A percentile compares a stretch with the other conserved stretches of the same genome.
These are phyloP conservation scores for Teratosphaeria viscida DNA, from an alignment of 2,329 filamentous ascomycete genomes.

Conservation along the genomic window DNA sequence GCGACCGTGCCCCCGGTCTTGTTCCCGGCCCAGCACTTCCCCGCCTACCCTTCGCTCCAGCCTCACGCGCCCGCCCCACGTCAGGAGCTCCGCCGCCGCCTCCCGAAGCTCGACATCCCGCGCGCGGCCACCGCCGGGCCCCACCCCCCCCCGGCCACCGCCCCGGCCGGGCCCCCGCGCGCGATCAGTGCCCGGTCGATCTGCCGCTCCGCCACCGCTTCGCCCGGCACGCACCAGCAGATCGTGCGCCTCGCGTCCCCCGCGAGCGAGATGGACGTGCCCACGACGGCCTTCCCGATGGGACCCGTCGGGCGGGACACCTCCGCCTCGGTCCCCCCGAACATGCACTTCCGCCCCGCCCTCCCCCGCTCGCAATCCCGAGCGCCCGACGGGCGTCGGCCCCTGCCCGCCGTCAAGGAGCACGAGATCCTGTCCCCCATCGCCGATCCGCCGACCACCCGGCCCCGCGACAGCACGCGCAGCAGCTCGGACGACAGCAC, in stretches of 20 bases:
- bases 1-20: slow-evolving; percentile 12
- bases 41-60: slow-evolving; percentile 25
- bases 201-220: slow-evolving; percentile 35
- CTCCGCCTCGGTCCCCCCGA: slow-evolving; percentile 85
- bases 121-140: slow-evolving; percentile 28
- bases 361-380: slow-evolving; percentile 24
- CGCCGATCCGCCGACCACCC: slow-evolving; percentile 21
- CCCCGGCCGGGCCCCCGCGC: slow-evolving; percentile 3
- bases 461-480: slow-evolving; percentile 25
- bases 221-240: slow-evolving; percentile 33
- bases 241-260: slow-evolving; percentile 70
- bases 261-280: slow-evolving; percentile 83
- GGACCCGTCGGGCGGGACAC: slow-evolving; percentile 66
- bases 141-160: slow-evolving; percentile 17
- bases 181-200: slow-evolving; percentile 30
- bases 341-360: slow-evolving; percentile 65
- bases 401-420: slow-evolving; percentile 62
- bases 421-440: slow-evolving; percentile 23
- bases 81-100: slow-evolving; percentile 42
- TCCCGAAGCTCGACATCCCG: slow-evolving; percentile 50
- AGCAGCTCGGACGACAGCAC: slow-evolving; percentile 9
- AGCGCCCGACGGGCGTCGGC: slow-evolving; percentile 42
- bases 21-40: slow-evolving; percentile 15
- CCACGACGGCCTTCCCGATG: slow-evolving; percentile 60
- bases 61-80: slow-evolving; percentile 34